These are phyloP conservation scores for Aspergillus hancockii DNA, from an alignment of 495 filamentous ascomycete genomes.

Conservation along the genomic window DNA sequence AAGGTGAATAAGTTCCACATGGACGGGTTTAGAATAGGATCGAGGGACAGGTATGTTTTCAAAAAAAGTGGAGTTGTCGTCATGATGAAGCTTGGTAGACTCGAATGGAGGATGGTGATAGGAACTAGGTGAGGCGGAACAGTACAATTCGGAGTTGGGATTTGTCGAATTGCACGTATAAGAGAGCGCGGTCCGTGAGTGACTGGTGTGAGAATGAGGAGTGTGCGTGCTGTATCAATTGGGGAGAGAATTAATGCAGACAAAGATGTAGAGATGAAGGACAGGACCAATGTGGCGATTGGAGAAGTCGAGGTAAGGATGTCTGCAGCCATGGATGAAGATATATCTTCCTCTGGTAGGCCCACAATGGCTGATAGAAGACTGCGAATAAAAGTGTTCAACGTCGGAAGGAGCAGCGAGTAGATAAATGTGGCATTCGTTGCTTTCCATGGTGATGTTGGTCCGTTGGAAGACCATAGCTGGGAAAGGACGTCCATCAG, in stretches of 20 bases:
- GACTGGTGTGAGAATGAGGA: constrained; percentile 79
- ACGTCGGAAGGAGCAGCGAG: constrained; percentile 75
- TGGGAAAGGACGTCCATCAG: constrained; percentile 77
- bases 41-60: constrained; percentile 73
- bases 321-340: constrained; percentile 52
- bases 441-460: constrained; percentile 92
- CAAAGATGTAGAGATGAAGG: constrained; percentile 77
- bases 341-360: constrained; percentile 73
- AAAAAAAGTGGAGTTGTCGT: constrained; percentile 80
- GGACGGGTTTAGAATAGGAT: constrained; percentile 77
- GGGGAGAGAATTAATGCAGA: constrained; percentile 80
- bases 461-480: constrained; percentile 86
- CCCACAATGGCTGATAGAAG: constrained; percentile 81
- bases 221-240: constrained; percentile 85
- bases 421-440: constrained; percentile 90
- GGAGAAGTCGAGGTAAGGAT: constrained; percentile 73
- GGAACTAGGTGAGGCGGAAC: constrained; percentile 70
- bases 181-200: constrained; percentile 71
- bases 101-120: constrained; percentile 82
- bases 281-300: constrained; percentile 70
- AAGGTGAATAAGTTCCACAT: constrained; percentile 79
- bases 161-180: constrained; percentile 67
- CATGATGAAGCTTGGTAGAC: constrained; percentile 76
- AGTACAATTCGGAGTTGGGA: constrained; percentile 68
- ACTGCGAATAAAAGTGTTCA: constrained; percentile 83